Conservation (phyloP, 2,329 filamentous ascomycete genomes). For the Arthrobotrys sphaeroides region DNA sequence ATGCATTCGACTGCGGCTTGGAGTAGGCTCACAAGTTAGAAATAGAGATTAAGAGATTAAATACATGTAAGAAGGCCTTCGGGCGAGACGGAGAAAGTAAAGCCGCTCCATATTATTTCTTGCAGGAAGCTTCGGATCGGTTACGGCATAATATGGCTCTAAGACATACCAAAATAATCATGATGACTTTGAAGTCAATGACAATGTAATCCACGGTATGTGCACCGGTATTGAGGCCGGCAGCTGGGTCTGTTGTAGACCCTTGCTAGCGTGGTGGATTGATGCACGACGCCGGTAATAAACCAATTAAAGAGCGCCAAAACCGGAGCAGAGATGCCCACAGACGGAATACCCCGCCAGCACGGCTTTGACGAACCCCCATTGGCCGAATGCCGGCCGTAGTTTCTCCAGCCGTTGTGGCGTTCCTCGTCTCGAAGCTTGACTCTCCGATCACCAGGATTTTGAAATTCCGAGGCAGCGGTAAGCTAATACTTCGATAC, state of each 20-base stretch:
- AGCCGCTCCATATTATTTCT: not conserved
- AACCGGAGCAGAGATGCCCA: not conserved
- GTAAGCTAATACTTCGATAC: conserved; percentile 1
- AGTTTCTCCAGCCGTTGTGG: not conserved
- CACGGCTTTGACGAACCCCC: conserved; percentile 9
- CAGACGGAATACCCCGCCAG: not conserved
- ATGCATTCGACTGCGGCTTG: no score
- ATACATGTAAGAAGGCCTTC: no score
- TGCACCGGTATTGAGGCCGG: not conserved
- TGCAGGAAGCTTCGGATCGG: not conserved
- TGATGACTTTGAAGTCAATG: no score
- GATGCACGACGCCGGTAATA: conserved; percentile 11
- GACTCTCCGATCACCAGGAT: not conserved
- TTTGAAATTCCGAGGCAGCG: conserved; percentile 5
- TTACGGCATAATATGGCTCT: no score
- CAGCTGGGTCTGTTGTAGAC: not conserved
- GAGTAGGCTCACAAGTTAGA: no score
- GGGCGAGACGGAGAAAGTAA: no score
- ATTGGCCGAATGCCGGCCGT: conserved; percentile 17
- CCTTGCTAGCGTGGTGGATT: not conserved
- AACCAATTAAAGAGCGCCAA: conserved; percentile 8
- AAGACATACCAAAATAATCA: no score
- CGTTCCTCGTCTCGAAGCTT: conserved; percentile 18
- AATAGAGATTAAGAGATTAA: no score
- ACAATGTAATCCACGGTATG: no score